Evolutionary conservation across 768 basidiomycete genomes (phyloP).

Genomic region (Serendipita sp.): DNA sequence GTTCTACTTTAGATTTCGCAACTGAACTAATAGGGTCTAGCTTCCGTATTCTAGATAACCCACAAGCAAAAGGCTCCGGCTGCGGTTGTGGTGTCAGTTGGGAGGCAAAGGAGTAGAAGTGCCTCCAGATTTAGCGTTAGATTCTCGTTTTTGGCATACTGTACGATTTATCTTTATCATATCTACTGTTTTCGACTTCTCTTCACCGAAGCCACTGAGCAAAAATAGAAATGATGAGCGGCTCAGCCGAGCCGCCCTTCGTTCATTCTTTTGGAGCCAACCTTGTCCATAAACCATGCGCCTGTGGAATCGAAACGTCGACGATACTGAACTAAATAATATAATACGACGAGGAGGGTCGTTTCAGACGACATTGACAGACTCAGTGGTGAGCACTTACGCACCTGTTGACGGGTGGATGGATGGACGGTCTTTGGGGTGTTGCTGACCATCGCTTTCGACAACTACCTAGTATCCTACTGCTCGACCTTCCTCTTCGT

Average conservation of each 20-base stretch:
- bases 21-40: conserved; percentile 91
- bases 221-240: too few relatives aligned
- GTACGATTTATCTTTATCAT: too few relatives aligned
- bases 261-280: neutral
- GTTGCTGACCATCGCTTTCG: neutral
- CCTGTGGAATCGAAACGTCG: neutral
- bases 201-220: too few relatives aligned
- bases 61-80: conserved; percentile 75
- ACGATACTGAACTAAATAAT: neutral
- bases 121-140: too few relatives aligned
- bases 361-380: neutral
- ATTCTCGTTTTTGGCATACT: too few relatives aligned
- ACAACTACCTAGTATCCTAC: neutral
- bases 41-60: conserved; percentile 72
- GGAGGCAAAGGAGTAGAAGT: conserved; percentile 48
- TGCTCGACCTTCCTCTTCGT: neutral
- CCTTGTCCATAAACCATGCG: neutral
- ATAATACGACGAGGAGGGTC: neutral
- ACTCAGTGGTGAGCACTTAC: neutral
- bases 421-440: neutral
- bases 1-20: conserved; percentile 77
- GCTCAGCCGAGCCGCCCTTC: too few relatives aligned
- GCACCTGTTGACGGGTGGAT: too few relatives aligned
- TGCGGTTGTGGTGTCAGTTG: conserved; percentile 96
- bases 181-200: too few relatives aligned